Evolutionary conservation across 78 protist species (phyloP), one percentile per base, ranked within the genome.

Genomic region (Polysphondylium violaceum): DNA sequence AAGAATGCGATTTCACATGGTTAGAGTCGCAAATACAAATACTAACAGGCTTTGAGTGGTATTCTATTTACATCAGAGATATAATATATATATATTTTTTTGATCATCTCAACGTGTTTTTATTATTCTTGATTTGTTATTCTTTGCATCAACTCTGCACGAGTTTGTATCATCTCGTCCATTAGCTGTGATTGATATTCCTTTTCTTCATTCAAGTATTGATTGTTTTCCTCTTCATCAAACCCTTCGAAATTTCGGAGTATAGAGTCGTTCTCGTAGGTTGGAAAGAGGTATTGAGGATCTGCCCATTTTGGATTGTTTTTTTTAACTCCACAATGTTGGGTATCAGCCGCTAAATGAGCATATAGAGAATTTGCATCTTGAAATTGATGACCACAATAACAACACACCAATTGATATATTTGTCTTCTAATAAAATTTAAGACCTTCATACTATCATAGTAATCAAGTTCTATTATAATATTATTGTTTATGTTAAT

Each of bases 401-500:
- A 29, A 38, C 73, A 55, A 53, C 94, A 88, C 4, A 55, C 43
- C 41, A n/a, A 33, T 44, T 88, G 64, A 59, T 51, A 51, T 14
- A 31, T 23, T 9, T 76, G 86, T 65, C 87, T 41, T 43, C 94
- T 59, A 44, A 88, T 67, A 72, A 77, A 88, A 47, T 88, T 88
- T 19, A 88, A 60, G 8, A 88, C 11, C 29, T 73, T 69, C 2
- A 88, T 65, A 12, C 63, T 41, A 7, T 73, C 76, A 65, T 88
- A 88, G n/a, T 77, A 88, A 61, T 88, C 94, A 8, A 88, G 36
- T 33, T 61, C 73, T 60, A n/a, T n/a, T 2, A 47, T 47, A 47
- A 47, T 47, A 47, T 47, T 47, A 47, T 12, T 47, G 11, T 47
- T 12, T 11, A 14, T 11, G 21, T 53, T 21, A 11, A 61, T 14